Conservation (phyloP, 1,284 basidiomycete genomes). For the Puccinia horiana region DNA sequence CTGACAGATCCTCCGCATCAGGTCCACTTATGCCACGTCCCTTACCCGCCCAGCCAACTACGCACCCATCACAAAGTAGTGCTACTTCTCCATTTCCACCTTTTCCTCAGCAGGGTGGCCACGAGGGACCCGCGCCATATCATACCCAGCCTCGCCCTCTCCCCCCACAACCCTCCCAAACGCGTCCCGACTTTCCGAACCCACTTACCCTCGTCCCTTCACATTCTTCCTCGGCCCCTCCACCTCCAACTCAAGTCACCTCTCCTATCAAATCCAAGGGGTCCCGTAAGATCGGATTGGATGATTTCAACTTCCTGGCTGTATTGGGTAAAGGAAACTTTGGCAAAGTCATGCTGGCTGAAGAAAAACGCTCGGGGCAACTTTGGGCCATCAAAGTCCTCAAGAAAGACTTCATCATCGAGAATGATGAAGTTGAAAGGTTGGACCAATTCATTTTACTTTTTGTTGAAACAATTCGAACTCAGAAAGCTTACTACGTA, state of each 20-base stretch:
- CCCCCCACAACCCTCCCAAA: constrained; percentile 34
- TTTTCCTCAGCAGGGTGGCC: constrained; percentile 3
- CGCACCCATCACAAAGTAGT: constrained; percentile 11
- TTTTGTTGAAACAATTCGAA: not conserved
- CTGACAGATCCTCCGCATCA: constrained; percentile 14
- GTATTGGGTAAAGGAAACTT: constrained; percentile 99
- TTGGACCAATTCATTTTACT: constrained; percentile 57
- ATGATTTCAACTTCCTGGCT: constrained; percentile 99
- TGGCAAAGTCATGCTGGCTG: constrained; percentile 99
- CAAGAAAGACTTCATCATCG: constrained; percentile 99
- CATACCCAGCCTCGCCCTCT: constrained; percentile 7
- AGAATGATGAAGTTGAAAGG: constrained; percentile 99
- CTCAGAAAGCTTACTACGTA: not conserved
- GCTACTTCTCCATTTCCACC: not conserved
- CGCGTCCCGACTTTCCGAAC: constrained; percentile 5
- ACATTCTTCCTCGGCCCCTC: constrained; percentile 19
- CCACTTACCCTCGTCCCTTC: constrained; percentile 24
- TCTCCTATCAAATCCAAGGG: constrained; percentile 43
- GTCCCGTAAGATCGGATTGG: constrained; percentile 86
- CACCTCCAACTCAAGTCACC: not conserved
- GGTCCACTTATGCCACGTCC: constrained; percentile 19
- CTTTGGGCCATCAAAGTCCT: constrained; percentile 99
- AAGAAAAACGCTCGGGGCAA: constrained; percentile 86
- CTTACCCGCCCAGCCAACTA: constrained; percentile 37
- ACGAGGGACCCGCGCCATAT: constrained; percentile 9